phyloP scores from a whole-genome alignment of 371 early-diverging fungal species.

The Gilbertella persicaria region DNA sequence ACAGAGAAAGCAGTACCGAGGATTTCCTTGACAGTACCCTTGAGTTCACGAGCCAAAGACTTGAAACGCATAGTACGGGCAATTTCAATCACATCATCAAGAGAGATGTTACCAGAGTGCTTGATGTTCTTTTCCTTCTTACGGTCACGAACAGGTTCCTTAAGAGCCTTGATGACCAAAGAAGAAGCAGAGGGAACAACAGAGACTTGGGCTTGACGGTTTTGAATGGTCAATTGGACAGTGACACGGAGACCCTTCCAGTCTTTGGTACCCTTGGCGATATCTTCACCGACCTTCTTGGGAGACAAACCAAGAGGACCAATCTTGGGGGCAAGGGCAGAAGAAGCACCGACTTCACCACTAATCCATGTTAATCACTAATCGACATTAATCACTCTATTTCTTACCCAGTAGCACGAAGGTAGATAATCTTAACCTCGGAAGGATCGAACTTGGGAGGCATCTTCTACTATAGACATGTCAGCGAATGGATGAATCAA shows the following conservation, averaged over 20 bases:
- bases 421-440: slow-evolving; percentile 85
- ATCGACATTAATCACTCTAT: too few relatives aligned
- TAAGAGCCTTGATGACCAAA: slow-evolving; percentile 95
- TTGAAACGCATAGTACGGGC: slow-evolving; percentile 92
- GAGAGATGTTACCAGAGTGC: slow-evolving; percentile 86
- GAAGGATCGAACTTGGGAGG: slow-evolving; percentile 86
- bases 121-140: slow-evolving; percentile 99
- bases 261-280: slow-evolving; percentile 94
- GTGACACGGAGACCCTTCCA: slow-evolving; percentile 98
- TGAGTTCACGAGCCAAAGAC: slow-evolving; percentile 79
- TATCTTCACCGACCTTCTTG: slow-evolving; percentile 99
- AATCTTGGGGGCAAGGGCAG: slow-evolving; percentile 98
- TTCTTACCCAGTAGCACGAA: slow-evolving; percentile 86
- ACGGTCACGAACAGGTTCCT: slow-evolving; percentile 97
- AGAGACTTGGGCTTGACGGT: slow-evolving; percentile 97
- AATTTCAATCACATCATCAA: slow-evolving; percentile 91
- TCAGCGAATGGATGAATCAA: background rate
- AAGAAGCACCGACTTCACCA: slow-evolving; percentile 99
- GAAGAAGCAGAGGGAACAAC: slow-evolving; percentile 95
- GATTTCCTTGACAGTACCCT: slow-evolving; percentile 95
- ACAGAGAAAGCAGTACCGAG: slow-evolving; percentile 96
- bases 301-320: slow-evolving; percentile 99
- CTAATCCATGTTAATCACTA: slow-evolving; percentile 11
- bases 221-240: slow-evolving; percentile 95
- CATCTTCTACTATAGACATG: slow-evolving; percentile 23